Evolutionary conservation across 192 early-diverging fungal genomes (phyloP), one percentile per base, ranked within the genome.

Genomic region (Coemansia brasiliensis): DNA sequence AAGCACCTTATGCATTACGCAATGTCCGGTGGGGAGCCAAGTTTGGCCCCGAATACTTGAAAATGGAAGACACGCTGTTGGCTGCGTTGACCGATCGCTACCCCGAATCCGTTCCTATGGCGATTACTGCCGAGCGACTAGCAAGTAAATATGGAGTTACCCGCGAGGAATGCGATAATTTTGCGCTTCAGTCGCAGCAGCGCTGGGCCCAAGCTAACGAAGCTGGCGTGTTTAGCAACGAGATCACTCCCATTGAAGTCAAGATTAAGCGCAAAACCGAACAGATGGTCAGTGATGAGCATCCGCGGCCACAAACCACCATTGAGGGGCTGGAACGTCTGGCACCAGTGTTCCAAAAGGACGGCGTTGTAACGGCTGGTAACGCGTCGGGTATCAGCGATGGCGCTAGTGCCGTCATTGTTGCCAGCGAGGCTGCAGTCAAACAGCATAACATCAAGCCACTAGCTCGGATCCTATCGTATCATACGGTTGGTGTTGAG

Each of bases 321-420:
- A 68, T 90, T 41, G 93, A 94, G 62, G 77, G 69, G 6, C 81
- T 98, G 4, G 65, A 72, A 41, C 93, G 93, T 62, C 83, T 98
- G 35, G 65, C 75, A 13, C 83, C 94, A 16, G 94, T 95, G 27
- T 98, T 98, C 67, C 87, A 91, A 74, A 90, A 92, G 74, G 85
- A 90, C 41, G 96, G 94, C 50, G 79, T 91, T 6, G 92, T 94
- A 20, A 92, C 92, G 16, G 96, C 96, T 11, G 96, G 93, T 52
- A 95, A 95, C 44, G 94, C 96, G 4, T 96, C 94, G 0, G 93
- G 93, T 5, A 96, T 98, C 72, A 88, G 82, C 51, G 96, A 98
- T 67, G 96, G 96, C 67, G 96, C 94, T 22, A 91, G 88, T 26
- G 86, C 88, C 17, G 61, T 96, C 26, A 68, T 98, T 21, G 82